These are phyloP conservation scores for Leccinum angustisporum DNA, from an alignment of 1,284 basidiomycete genomes.

Conservation along the genomic window DNA sequence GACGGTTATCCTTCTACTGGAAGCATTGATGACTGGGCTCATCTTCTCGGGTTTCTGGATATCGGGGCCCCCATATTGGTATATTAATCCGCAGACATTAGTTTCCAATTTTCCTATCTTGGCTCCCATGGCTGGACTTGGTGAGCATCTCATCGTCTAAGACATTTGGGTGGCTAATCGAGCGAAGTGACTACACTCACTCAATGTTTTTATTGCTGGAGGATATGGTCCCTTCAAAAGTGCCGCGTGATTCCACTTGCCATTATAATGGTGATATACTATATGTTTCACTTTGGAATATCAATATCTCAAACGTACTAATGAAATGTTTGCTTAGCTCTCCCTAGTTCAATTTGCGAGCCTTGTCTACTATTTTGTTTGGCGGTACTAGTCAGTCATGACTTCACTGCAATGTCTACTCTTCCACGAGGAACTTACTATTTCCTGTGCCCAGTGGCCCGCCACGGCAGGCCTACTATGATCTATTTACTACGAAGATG, in stretches of 20 bases:
- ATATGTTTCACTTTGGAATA: slow-evolving; percentile 1
- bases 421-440: too few species aligned
- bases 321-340: background rate
- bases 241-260: background rate
- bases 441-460: too few species aligned
- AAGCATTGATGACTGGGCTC: slow-evolving; percentile 13
- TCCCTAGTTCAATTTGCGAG: background rate
- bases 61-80: too few species aligned
- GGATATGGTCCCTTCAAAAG: background rate
- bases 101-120: too few species aligned
- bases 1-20: slow-evolving; percentile 14
- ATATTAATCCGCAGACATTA: too few species aligned
- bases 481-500: too few species aligned
- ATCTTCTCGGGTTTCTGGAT: slow-evolving; percentile 21
- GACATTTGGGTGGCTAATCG: background rate
- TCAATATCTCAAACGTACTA: background rate
- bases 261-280: background rate
- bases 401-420: too few species aligned
- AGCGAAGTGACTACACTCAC: slow-evolving; percentile 19
- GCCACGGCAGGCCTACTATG: too few species aligned
- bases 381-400: too few species aligned
- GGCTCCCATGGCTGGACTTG: slow-evolving; percentile 12
- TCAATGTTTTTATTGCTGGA: slow-evolving; percentile 16
- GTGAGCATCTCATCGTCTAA: slow-evolving; percentile 7
- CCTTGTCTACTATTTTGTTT: too few species aligned